Evolutionary conservation across 768 basidiomycete species (phyloP).

Genomic region (Mycena kentingensis): DNA sequence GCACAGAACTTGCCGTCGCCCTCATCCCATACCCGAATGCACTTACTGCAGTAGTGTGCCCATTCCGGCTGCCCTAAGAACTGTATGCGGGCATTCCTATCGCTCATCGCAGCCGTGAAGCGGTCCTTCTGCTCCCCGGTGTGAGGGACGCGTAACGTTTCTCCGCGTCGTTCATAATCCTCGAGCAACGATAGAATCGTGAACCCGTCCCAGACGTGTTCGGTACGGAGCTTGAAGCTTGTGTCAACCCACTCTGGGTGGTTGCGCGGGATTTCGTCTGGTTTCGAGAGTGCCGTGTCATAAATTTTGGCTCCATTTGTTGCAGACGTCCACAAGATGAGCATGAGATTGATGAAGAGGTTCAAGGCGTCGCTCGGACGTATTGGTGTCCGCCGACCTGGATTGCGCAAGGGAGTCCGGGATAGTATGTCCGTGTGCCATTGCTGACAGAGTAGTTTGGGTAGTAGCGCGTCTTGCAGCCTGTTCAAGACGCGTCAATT

Average conservation of each 20-base stretch:
- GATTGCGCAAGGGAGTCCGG: constrained; percentile 26
- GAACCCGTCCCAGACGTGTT: constrained; percentile 27
- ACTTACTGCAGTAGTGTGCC: constrained; percentile 30
- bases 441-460: constrained; percentile 28
- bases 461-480: constrained; percentile 28
- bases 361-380: constrained; percentile 22
- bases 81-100: constrained; percentile 25
- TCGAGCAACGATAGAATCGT: constrained; percentile 25
- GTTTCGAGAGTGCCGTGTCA: constrained; percentile 16
- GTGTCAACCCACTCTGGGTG: constrained; percentile 21
- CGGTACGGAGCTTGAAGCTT: constrained; percentile 16
- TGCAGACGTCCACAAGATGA: constrained; percentile 28
- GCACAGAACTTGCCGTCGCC: constrained; percentile 4
- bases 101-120: constrained; percentile 25
- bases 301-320: constrained; percentile 27
- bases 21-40: constrained; percentile 19
- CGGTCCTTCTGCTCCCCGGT: constrained; percentile 24
- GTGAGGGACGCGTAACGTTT: constrained; percentile 25
- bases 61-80: constrained; percentile 28
- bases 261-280: neutral
- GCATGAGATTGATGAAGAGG: constrained; percentile 26
- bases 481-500: constrained; percentile 3
- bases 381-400: constrained; percentile 33
- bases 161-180: constrained; percentile 14
- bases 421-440: constrained; percentile 26